Evolutionary conservation across 2,329 filamentous ascomycete genomes (phyloP).

Genomic region (Triangularia verruculosa): DNA sequence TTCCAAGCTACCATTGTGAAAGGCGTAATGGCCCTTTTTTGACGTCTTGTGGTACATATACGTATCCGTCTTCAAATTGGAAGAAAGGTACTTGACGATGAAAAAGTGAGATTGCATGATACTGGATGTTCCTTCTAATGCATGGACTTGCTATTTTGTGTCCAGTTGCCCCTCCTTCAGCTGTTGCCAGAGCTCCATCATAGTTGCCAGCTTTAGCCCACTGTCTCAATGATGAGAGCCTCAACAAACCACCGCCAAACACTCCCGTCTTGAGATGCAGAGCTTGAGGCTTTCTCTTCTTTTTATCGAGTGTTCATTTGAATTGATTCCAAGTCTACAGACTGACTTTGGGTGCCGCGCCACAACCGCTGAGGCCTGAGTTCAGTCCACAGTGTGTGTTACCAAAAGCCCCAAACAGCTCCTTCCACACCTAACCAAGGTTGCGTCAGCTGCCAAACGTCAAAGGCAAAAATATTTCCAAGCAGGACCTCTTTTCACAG

Average conservation of each 20-base stretch:
- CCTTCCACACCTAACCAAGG: not conserved
- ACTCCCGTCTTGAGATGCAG: not conserved
- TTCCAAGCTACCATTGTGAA: too few relatives aligned
- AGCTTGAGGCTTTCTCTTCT: not conserved
- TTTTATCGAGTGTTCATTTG: not conserved
- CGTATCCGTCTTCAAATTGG: too few relatives aligned
- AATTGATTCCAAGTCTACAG: not conserved
- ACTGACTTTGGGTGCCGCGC: not conserved
- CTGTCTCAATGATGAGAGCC: not conserved
- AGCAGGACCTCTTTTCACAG: not conserved
- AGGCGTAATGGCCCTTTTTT: too few relatives aligned
- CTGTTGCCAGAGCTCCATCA: not conserved
- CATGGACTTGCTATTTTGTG: not conserved
- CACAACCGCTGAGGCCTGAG: too few relatives aligned
- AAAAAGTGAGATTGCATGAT: too few relatives aligned
- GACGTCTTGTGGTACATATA: too few relatives aligned
- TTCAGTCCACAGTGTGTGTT: not conserved
- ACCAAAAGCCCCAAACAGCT: too few relatives aligned
- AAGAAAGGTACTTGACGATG: too few relatives aligned
- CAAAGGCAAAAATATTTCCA: not conserved
- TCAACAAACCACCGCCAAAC: not conserved
- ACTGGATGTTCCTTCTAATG: too few relatives aligned
- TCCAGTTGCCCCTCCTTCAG: not conserved
- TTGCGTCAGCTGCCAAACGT: conserved; percentile 11
- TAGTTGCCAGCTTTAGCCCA: not conserved